Conservation (phyloP, 2,329 filamentous ascomycete genomes). For the Alternaria brassicicola region DNA sequence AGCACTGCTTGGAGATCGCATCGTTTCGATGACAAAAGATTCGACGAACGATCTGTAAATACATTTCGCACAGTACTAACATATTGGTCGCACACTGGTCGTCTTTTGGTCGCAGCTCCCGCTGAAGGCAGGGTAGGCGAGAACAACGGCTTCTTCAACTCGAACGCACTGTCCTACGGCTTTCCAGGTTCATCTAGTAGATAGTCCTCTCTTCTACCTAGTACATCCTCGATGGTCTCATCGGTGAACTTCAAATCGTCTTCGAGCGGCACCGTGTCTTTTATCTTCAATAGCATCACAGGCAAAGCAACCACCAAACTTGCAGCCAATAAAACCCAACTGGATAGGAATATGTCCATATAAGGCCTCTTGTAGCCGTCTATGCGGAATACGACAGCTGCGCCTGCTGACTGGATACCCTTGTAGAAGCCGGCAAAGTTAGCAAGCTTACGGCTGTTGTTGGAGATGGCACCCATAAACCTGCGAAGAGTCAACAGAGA, state of each 20-base stretch:
- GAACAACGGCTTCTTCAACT: not conserved
- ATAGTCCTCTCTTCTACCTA: not conserved
- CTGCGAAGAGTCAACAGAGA: constrained; percentile 48
- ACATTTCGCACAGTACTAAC: not conserved
- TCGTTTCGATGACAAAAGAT: not conserved
- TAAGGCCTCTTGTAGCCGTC: constrained; percentile 64
- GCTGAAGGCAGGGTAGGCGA: not conserved
- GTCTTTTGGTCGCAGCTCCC: not conserved
- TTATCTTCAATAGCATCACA: constrained; percentile 75
- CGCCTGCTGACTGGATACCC: constrained; percentile 81
- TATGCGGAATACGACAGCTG: constrained; percentile 73
- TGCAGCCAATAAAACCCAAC: constrained; percentile 74
- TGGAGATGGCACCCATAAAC: constrained; percentile 89
- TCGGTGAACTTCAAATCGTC: constrained; percentile 83
- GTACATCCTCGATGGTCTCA: constrained; percentile 61
- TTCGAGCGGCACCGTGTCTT: constrained; percentile 68
- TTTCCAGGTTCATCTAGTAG: not conserved
- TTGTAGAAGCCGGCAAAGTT: constrained; percentile 91
- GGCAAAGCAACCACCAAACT: constrained; percentile 76
- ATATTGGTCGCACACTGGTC: not conserved
- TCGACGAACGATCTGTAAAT: not conserved
- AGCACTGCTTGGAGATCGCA: not conserved
- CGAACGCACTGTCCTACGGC: not conserved
- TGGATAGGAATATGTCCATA: constrained; percentile 72
- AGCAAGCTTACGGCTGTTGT: constrained; percentile 86